These are phyloP conservation scores for Geosmithia flava DNA, from an alignment of 2,329 filamentous ascomycete species.

Conservation along the genomic window DNA sequence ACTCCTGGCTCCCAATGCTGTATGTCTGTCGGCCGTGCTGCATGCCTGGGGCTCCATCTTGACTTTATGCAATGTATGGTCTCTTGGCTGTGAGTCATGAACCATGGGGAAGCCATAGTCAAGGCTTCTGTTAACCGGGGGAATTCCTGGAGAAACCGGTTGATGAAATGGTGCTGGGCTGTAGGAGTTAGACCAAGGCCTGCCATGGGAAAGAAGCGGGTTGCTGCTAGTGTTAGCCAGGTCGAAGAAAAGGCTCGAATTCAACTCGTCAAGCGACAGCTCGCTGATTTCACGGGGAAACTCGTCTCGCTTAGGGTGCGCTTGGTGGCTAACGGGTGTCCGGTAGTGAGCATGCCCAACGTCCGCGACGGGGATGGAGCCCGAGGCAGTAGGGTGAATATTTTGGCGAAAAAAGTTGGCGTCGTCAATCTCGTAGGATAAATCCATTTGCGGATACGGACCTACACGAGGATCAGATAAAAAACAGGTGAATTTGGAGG, in stretches of 20 bases:
- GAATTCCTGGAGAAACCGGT: slow-evolving; percentile 13
- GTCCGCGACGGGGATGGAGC: background rate
- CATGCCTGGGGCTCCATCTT: slow-evolving; percentile 12
- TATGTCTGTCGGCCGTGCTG: background rate
- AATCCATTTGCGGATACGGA: background rate
- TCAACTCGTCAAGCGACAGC: slow-evolving; percentile 9
- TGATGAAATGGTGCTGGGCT: slow-evolving; percentile 9
- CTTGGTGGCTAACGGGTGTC: slow-evolving; percentile 8
- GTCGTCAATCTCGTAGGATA: background rate
- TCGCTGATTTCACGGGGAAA: slow-evolving; percentile 7
- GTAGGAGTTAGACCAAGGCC: slow-evolving; percentile 11
- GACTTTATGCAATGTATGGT: slow-evolving; percentile 4
- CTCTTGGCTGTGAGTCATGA: slow-evolving; percentile 5
- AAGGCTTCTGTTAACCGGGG: slow-evolving; percentile 12
- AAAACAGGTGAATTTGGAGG: background rate
- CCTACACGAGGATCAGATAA: background rate
- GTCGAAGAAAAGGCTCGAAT: slow-evolving; percentile 12
- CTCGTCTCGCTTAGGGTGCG: slow-evolving; percentile 12
- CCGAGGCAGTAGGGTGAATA: background rate
- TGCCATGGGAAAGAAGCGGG: slow-evolving; percentile 18
- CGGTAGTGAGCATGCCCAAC: slow-evolving; percentile 14
- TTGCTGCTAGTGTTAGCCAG: slow-evolving; percentile 13
- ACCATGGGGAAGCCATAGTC: slow-evolving; percentile 7
- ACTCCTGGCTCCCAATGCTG: background rate
- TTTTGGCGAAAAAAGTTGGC: background rate